Conservation (phyloP, 2,329 filamentous ascomycete species). For the Elsinoe australis region DNA sequence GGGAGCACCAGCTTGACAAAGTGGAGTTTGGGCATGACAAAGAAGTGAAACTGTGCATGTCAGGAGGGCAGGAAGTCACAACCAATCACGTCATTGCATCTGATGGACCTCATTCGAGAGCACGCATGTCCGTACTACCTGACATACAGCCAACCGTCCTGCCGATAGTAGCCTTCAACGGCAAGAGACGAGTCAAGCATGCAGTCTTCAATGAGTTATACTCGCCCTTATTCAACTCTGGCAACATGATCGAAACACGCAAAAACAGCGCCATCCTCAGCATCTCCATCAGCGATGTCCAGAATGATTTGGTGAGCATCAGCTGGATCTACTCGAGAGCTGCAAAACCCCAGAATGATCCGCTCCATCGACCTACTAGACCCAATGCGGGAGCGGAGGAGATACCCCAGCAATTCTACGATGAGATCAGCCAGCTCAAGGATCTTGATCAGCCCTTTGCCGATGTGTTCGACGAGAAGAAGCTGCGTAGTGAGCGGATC, state of each 20-base stretch:
- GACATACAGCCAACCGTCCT: constrained; percentile 27
- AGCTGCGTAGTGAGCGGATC: constrained; percentile 30
- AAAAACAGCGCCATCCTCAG: constrained; percentile 26
- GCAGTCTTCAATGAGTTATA: constrained; percentile 20
- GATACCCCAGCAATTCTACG: constrained; percentile 32
- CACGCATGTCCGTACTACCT: constrained; percentile 27
- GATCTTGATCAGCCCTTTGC: constrained; percentile 29
- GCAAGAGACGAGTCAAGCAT: constrained; percentile 24
- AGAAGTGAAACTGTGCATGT: constrained; percentile 5
- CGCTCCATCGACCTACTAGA: constrained; percentile 31
- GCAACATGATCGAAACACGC: constrained; percentile 25
- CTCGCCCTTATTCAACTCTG: constrained; percentile 20
- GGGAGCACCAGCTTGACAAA: constrained; percentile 27
- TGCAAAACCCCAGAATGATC: constrained; percentile 25
- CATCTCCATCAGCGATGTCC: constrained; percentile 27
- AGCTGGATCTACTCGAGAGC: constrained; percentile 37
- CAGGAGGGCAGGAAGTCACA: constrained; percentile 17
- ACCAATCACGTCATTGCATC: constrained; percentile 27
- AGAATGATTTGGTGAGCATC: constrained; percentile 26
- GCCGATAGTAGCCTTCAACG: constrained; percentile 34
- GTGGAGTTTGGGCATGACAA: constrained; percentile 11
- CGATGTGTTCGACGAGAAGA: constrained; percentile 29
- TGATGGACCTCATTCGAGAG: constrained; percentile 34
- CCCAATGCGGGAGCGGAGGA: constrained; percentile 27
- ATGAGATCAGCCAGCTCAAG: constrained; percentile 28